phyloP scores from a whole-genome alignment of 2,329 filamentous ascomycete genomes.

The Apiospora rasikravindrae region DNA sequence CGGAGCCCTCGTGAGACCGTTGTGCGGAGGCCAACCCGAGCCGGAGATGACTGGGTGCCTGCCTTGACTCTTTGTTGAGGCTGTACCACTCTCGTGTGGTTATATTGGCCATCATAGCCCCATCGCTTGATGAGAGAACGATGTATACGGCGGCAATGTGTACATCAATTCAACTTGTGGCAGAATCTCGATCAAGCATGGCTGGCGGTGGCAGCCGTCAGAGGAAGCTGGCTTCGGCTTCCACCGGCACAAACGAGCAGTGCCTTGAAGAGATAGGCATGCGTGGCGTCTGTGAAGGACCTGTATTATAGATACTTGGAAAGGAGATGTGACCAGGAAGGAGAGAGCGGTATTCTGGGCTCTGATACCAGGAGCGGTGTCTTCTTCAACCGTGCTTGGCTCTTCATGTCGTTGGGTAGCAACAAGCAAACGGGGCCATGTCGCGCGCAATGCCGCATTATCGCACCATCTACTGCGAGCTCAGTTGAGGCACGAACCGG shows the following conservation, averaged over 20 bases:
- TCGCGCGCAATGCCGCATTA: not conserved
- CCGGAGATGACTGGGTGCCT: not conserved
- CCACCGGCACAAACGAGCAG: not conserved
- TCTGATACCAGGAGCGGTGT: not conserved
- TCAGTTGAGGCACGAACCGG: not conserved
- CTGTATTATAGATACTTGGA: not conserved
- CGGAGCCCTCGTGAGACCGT: not conserved
- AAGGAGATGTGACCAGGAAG: not conserved
- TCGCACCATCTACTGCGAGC: too few relatives aligned
- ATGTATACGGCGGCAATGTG: not conserved
- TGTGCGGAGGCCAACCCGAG: not conserved
- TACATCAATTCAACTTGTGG: not conserved
- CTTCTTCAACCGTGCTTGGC: not conserved
- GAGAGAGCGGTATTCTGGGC: not conserved
- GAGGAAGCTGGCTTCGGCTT: not conserved
- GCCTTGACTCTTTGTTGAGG: not conserved
- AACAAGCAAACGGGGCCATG: not conserved
- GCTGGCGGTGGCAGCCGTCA: not conserved
- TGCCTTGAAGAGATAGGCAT: not conserved
- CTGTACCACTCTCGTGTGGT: not conserved
- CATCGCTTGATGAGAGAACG: not conserved
- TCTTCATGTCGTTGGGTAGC: not conserved
- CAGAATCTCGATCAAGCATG: not conserved
- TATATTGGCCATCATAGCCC: not conserved
- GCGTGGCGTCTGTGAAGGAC: not conserved